Base-by-base conservation (phyloP, 768 basidiomycete genomes). In the Fomitopsis serialis region DNA sequence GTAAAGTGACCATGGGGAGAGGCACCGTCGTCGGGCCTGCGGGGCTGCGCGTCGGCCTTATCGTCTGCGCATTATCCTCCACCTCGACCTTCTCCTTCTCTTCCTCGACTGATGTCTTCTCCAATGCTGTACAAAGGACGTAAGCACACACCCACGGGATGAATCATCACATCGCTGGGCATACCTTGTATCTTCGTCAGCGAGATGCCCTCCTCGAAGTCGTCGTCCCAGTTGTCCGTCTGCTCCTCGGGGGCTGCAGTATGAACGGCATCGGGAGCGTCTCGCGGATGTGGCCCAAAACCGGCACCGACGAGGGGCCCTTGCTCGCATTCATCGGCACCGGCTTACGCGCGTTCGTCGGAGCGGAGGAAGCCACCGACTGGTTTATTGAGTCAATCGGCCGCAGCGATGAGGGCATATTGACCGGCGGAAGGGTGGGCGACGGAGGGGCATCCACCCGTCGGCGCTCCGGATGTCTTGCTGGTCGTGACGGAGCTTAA, bases 171-270 rank as follows among this genome's bases (percentile, higher is more conserved):
- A 22, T 10, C 22, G 21, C 15, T 15, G 5, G 6, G 25, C 56
- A 13, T 57, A 78, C 82, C 85, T 73, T 87, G 88, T 27, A 95
- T 68, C 68, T 94, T 96, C 8, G 86, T 82, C 50, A 91, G 81
- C 0, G 92, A 92, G 32, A 94, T 93, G 1, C 88, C 92, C 59
- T 92, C 92, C 65, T 94, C 92, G 59, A 99, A 99, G 64, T 99
- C 97, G 58, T 94, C 92, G 63, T 99, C 97, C 97, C 97, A 99
- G 58, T 94, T 96, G 66, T 97, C 94, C 1, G 86, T 89, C 66
- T 91, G 89, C 58, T 92, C 87, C 71, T 94, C 89, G 17, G 87
- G 22, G 81, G 78, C 54, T 83, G 85, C 22, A 89, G 70, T 15
- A 76, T 79, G 58, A 87, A 85, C 3, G 80, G 79, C 50, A 82